Percentiles rank a stretch among this genome's conserved stretches.
phyloP scores from a whole-genome alignment of 2,329 filamentous ascomycete genomes.

The Calycina herbarum region DNA sequence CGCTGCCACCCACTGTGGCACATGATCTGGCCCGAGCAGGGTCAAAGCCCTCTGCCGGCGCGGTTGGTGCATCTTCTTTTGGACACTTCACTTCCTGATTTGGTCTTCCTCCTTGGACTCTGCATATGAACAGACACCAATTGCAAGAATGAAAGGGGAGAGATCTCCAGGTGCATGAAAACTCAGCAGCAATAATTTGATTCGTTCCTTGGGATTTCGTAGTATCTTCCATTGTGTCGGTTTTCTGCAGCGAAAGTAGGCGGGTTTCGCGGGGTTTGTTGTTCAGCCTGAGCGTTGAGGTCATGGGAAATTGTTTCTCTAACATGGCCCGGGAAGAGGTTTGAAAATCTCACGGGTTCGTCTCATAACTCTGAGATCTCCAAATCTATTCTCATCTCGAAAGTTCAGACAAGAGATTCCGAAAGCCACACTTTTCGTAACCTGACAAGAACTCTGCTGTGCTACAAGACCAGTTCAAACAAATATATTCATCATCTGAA shows the following conservation, averaged over 20 bases:
- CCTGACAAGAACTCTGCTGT: background rate
- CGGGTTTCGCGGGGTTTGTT: background rate
- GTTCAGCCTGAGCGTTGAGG: background rate
- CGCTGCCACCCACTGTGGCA: background rate
- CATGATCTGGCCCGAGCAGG: background rate
- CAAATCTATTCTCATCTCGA: background rate
- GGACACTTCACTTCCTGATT: background rate
- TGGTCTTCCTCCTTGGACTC: background rate
- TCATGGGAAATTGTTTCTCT: background rate
- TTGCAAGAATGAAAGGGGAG: no score
- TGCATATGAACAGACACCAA: no score
- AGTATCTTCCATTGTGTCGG: background rate
- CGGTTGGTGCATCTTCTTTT: background rate
- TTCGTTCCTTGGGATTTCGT: background rate
- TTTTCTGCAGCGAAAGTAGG: background rate
- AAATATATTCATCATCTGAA: background rate
- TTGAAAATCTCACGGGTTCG: background rate
- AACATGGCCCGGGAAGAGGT: background rate
- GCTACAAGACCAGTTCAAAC: background rate
- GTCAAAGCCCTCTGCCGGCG: constrained; percentile 2
- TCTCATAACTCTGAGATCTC: background rate
- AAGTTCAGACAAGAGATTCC: background rate
- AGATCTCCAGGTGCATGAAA: background rate
- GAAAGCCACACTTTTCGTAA: background rate
- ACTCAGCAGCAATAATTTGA: background rate